These are phyloP conservation scores for Silene vulgaris DNA, from an alignment of 179 eudicot genomes.

Conservation along the genomic window DNA sequence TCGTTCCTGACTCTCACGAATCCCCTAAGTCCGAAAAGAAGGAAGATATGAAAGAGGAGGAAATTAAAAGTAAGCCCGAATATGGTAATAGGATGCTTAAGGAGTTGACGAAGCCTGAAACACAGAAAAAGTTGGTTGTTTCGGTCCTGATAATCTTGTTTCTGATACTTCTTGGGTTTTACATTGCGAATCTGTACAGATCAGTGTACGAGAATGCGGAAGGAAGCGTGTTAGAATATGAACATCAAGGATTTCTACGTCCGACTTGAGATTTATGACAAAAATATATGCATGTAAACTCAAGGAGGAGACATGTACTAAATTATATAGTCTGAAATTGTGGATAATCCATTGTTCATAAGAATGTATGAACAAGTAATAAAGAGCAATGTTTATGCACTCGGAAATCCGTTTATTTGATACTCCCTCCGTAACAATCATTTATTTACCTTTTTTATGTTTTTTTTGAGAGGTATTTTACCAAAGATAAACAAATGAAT, in stretches of 20 bases:
- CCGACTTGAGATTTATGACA: not conserved
- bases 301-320: too few species aligned
- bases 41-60: constrained; percentile 13
- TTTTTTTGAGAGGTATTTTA: too few species aligned
- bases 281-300: not conserved
- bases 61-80: not conserved
- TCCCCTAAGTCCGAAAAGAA: constrained; percentile 4
- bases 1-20: not conserved
- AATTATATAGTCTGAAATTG: too few species aligned
- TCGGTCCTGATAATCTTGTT: constrained; percentile 28
- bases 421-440: too few species aligned
- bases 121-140: constrained; percentile 25
- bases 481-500: too few species aligned
- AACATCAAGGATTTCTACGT: constrained; percentile 2
- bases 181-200: constrained; percentile 21
- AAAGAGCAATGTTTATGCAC: too few species aligned
- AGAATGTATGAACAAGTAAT: too few species aligned
- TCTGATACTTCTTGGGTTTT: constrained; percentile 27
- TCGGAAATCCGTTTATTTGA: too few species aligned
- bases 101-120: constrained; percentile 35
- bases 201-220: constrained; percentile 15
- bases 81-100: constrained; percentile 20
- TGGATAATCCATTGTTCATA: too few species aligned
- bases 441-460: too few species aligned
- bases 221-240: constrained; percentile 1